Evolutionary conservation across 805 yeast genomes (phyloP), one percentile per base, ranked within the genome.

Genomic region (Myxozyma mucilagina): DNA sequence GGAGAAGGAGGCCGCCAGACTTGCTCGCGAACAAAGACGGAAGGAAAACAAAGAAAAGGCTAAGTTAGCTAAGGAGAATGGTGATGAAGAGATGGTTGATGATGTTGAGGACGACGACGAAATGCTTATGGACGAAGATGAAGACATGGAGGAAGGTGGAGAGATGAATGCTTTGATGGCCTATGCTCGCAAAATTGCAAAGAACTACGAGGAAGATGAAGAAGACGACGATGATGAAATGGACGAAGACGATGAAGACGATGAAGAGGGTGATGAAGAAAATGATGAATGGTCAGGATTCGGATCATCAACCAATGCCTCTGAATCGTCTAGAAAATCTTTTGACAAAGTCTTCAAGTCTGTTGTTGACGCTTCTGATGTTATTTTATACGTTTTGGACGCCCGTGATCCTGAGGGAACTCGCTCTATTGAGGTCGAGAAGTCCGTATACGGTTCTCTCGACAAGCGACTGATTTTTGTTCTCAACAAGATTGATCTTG

Each of bases 351-450:
- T 93, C 61, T 93, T 92, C 81, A 92, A 91, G 75, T 82, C 91
- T 14, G 97, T 94, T 41, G 92, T 94, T 24, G 97, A 91, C 63
- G 87, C 91, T 24, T 80, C 97, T 1, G 99, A 93, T 73, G 97
- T 93, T 57, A 80, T 93, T 18, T 79, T 92, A 58, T 93, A 94
- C 71, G 97, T 93, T n/a, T 78, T 93, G 71, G 99, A 93, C 76
- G 97, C 99, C 1, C 86, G 99, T 75, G 97, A 94, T 75, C 99
- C 99, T 57, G 96, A 90, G 74, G 86, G 90, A 18, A 93, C 98
- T 2, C 84, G 99, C 72, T 91, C 97, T 8, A 84, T 86, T 73
- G 90, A 85, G 72, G 92, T 94, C 45, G 99, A 94, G 79, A 88
- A 90, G 73, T 89, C 96, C 2, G 90, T 94, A 49, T 76, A 92